phyloP scores from a whole-genome alignment of 2,329 filamentous ascomycete genomes.

The Fusarium cyanostomum region DNA sequence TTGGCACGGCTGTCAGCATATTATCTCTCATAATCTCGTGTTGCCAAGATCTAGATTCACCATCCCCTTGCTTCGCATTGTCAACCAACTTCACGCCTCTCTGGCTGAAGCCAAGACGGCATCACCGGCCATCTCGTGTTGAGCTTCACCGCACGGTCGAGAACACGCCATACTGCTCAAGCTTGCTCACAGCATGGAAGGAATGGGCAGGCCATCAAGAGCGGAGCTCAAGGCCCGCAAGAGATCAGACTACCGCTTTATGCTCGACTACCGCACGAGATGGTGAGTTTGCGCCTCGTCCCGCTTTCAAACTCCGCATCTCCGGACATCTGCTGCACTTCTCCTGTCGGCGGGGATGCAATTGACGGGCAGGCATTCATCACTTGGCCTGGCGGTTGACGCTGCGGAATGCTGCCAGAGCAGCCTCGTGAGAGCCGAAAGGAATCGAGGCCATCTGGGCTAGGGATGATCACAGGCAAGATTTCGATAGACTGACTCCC shows the following conservation, averaged over 20 bases:
- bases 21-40: slow-evolving; percentile 6
- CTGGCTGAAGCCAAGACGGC: slow-evolving; percentile 13
- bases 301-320: neutral
- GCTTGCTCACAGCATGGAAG: neutral
- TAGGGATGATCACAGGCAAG: neutral
- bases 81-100: slow-evolving; percentile 23
- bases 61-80: slow-evolving; percentile 5
- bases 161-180: neutral
- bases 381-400: slow-evolving; percentile 1
- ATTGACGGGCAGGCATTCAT: neutral
- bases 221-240: slow-evolving; percentile 66
- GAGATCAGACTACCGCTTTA: slow-evolving; percentile 78
- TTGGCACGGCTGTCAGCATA: neutral
- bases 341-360: no score
- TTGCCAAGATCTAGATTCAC: slow-evolving; percentile 19
- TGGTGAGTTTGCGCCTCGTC: slow-evolving; percentile 65
- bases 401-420: slow-evolving; percentile 13
- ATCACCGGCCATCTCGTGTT: slow-evolving; percentile 1
- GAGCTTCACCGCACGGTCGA: slow-evolving; percentile 4
- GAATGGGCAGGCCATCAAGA: slow-evolving; percentile 31
- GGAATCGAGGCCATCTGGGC: slow-evolving; percentile 11
- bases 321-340: neutral
- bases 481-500: slow-evolving; percentile 24
- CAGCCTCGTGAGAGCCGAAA: slow-evolving; percentile 2
- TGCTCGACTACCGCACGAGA: slow-evolving; percentile 84